These are phyloP conservation scores for Canariomyces notabilis DNA, from an alignment of 2,329 filamentous ascomycete species.

Conservation along the genomic window DNA sequence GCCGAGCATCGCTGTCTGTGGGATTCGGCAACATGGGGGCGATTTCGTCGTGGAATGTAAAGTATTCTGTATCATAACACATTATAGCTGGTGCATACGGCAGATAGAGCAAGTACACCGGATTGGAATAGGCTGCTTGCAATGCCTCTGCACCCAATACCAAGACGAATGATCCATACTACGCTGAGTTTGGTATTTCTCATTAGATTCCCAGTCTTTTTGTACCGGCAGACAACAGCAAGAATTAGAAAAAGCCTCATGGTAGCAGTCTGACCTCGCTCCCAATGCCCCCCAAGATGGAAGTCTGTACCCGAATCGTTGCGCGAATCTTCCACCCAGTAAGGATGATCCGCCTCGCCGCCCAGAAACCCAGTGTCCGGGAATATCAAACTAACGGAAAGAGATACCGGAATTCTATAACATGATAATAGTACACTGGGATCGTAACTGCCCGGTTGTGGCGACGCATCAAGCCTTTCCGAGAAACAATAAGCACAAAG, in stretches of 20 bases:
- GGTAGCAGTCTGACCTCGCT: conserved; percentile 6
- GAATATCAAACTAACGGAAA: conserved; percentile 14
- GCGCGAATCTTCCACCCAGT: neutral
- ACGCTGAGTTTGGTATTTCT: neutral
- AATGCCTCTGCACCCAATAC: too few species aligned
- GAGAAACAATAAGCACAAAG: neutral
- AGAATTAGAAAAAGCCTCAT: neutral
- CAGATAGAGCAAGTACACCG: neutral
- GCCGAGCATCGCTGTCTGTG: neutral
- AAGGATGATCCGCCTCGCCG: neutral
- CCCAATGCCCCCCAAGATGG: neutral
- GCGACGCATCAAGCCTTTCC: conserved; percentile 3
- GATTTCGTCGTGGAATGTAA: too few species aligned
- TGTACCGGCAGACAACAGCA: neutral
- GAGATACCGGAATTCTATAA: conserved; percentile 24
- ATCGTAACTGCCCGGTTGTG: conserved; percentile 8
- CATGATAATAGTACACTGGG: conserved; percentile 32
- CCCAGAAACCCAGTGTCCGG: neutral
- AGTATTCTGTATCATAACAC: neutral
- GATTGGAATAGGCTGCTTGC: too few species aligned
- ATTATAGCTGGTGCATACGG: neutral
- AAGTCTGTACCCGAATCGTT: neutral
- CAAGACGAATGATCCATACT: neutral
- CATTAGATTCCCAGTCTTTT: neutral
- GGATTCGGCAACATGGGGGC: too few species aligned